Evolutionary conservation across 129 eudicot species (phyloP).

Genomic region (Tagetes erecta): DNA sequence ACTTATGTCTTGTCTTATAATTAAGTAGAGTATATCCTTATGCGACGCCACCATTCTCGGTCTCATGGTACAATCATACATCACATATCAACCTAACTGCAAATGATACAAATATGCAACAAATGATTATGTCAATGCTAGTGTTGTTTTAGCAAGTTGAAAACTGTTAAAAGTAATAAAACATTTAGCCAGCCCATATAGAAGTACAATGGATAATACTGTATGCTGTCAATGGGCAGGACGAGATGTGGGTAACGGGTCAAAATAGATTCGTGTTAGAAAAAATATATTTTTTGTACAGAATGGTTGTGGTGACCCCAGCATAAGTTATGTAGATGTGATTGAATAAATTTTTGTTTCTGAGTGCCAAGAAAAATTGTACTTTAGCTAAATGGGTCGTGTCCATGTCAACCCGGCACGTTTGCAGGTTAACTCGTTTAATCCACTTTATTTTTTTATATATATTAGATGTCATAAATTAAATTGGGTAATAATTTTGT

Average conservation of each 20-base stretch:
- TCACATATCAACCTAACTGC: conserved; percentile 24
- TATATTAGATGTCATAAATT: not conserved
- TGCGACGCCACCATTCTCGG: not conserved
- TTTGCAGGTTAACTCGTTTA: no score
- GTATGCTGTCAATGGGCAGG: not conserved
- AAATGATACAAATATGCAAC: conserved; percentile 10
- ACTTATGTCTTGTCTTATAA: not conserved
- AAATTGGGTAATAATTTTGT: not conserved
- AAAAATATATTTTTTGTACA: not conserved
- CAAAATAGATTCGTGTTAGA: not conserved
- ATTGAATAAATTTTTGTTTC: not conserved
- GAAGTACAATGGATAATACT: not conserved
- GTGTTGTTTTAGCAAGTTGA: not conserved
- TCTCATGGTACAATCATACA: conserved; percentile 14
- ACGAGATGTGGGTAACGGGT: not conserved
- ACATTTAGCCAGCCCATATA: not conserved
- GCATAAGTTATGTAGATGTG: not conserved
- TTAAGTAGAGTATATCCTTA: conserved; percentile 20
- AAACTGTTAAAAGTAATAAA: not conserved
- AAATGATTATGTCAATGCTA: not conserved
- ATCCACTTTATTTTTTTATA: not conserved
- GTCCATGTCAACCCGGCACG: no score
- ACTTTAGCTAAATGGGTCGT: no score
- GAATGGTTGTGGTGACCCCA: not conserved
- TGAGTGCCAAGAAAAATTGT: not conserved